These are phyloP conservation scores for Pisolithus marmoratus DNA, from an alignment of 768 basidiomycete genomes.

Conservation along the genomic window DNA sequence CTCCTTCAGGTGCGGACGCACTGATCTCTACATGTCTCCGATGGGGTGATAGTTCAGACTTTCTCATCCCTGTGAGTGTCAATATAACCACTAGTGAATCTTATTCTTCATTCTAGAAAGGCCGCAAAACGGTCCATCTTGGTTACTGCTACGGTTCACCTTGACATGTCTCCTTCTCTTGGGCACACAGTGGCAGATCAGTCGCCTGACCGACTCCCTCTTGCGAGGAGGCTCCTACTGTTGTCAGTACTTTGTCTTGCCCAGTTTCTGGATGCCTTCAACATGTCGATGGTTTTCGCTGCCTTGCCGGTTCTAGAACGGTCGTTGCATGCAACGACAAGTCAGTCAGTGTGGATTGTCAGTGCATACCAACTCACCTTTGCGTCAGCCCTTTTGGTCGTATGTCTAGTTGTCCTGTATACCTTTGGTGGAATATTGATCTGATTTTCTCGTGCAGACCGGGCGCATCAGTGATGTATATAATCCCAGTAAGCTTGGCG, in stretches of 20 bases:
- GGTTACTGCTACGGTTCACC: too few relatives aligned
- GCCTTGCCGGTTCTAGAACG: conserved; percentile 32
- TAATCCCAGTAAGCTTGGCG: conserved; percentile 31
- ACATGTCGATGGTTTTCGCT: conserved; percentile 36
- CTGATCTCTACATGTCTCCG: too few relatives aligned
- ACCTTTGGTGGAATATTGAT: neutral
- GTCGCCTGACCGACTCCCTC: neutral
- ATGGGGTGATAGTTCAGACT: too few relatives aligned
- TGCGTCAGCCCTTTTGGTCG: conserved; percentile 32
- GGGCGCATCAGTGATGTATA: conserved; percentile 36
- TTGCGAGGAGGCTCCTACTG: conserved; percentile 23
- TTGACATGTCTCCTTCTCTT: neutral
- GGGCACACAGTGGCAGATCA: neutral
- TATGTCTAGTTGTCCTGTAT: conserved; percentile 7
- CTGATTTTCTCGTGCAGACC: conserved; percentile 25
- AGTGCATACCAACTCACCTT: conserved; percentile 39
- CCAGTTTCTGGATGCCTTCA: conserved; percentile 40
- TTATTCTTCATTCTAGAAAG: too few relatives aligned
- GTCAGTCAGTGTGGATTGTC: conserved; percentile 34
- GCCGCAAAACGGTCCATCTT: too few relatives aligned
- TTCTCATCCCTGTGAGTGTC: too few relatives aligned
- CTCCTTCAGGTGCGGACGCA: too few relatives aligned
- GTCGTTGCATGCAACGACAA: conserved; percentile 16
- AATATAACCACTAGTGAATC: too few relatives aligned
- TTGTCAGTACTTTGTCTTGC: conserved; percentile 36